Percentiles rank a stretch among this genome's conserved stretches.
phyloP scores from a whole-genome alignment of 192 early-diverging fungal species.

The Spizellomyces punctatus region DNA sequence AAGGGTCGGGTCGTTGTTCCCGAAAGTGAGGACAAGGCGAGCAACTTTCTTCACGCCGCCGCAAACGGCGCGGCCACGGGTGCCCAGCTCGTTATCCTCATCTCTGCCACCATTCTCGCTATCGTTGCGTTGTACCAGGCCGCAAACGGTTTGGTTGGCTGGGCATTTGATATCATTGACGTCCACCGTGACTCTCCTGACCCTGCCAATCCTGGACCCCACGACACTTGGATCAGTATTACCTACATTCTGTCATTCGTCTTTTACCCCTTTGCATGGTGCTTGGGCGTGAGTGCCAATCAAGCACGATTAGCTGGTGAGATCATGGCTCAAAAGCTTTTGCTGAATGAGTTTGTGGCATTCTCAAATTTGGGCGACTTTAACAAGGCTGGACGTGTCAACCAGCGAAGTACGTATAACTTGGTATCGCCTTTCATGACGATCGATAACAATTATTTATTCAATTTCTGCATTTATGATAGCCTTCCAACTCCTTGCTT shows the following conservation, averaged over 20 bases:
- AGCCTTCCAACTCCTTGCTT: conserved; percentile 52
- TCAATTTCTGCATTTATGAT: conserved; percentile 23
- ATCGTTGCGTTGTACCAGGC: conserved; percentile 72
- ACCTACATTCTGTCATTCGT: conserved; percentile 74
- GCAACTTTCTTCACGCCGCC: conserved; percentile 78
- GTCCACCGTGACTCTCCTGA: conserved; percentile 45
- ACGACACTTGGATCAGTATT: conserved; percentile 54
- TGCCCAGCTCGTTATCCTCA: conserved; percentile 73
- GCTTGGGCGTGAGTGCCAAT: conserved; percentile 64
- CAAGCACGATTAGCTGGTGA: conserved; percentile 62
- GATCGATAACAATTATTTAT: neutral
- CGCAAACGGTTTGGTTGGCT: conserved; percentile 72
- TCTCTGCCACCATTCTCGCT: conserved; percentile 74
- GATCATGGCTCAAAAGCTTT: conserved; percentile 74
- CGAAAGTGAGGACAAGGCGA: conserved; percentile 61
- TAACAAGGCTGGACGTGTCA: neutral
- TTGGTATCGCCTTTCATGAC: too few relatives aligned
- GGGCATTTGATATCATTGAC: conserved; percentile 55
- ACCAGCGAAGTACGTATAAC: neutral
- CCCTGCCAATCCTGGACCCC: conserved; percentile 57
- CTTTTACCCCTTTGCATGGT: conserved; percentile 75
- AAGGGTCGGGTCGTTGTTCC: conserved; percentile 66
- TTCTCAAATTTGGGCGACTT: conserved; percentile 47
- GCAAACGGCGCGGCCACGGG: conserved; percentile 82
- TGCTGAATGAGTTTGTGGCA: conserved; percentile 90